phyloP scores from a whole-genome alignment of 2,329 filamentous ascomycete genomes.

The Pestalotiopsis fici region DNA sequence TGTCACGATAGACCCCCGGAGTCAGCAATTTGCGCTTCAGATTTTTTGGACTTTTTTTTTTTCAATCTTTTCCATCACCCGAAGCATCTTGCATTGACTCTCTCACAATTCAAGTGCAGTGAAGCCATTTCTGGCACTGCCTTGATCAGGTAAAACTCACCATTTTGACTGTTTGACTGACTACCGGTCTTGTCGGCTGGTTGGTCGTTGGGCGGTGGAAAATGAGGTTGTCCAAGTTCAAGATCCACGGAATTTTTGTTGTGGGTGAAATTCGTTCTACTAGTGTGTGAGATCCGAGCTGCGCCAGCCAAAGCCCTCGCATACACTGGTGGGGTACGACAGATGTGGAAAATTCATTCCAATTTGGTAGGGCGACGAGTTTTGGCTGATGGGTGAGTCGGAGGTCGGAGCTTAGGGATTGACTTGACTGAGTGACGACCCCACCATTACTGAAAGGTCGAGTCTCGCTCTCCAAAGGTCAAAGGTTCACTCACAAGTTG shows the following conservation, averaged over 20 bases:
- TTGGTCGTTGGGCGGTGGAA: constrained; percentile 14
- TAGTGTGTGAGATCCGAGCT: constrained; percentile 2
- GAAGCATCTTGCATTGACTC: constrained; percentile 99
- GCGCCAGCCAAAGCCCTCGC: constrained; percentile 18
- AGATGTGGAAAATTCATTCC: constrained; percentile 29
- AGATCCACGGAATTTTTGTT: constrained; percentile 13
- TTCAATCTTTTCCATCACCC: constrained; percentile 56
- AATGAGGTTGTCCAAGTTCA: constrained; percentile 13
- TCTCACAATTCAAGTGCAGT: constrained; percentile 31
- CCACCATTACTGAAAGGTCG: background rate
- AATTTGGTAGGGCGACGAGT: constrained; percentile 1
- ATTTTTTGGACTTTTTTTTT: constrained; percentile 34
- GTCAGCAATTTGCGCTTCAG: constrained; percentile 99
- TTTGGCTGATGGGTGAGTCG: no score
- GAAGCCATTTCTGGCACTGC: constrained; percentile 30
- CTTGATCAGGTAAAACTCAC: constrained; percentile 55
- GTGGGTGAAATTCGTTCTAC: constrained; percentile 15
- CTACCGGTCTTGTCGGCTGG: constrained; percentile 28
- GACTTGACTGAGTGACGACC: background rate
- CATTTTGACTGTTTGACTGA: constrained; percentile 65
- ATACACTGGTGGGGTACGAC: constrained; percentile 38
- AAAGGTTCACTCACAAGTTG: no score
- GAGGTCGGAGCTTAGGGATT: background rate
- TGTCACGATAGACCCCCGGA: constrained; percentile 66
- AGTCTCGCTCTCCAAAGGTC: no score